A percentile compares a stretch with the other conserved stretches of the same genome.
Evolutionary conservation across 208 protist species (phyloP).

Genomic region (Wallacemonas sp.): DNA sequence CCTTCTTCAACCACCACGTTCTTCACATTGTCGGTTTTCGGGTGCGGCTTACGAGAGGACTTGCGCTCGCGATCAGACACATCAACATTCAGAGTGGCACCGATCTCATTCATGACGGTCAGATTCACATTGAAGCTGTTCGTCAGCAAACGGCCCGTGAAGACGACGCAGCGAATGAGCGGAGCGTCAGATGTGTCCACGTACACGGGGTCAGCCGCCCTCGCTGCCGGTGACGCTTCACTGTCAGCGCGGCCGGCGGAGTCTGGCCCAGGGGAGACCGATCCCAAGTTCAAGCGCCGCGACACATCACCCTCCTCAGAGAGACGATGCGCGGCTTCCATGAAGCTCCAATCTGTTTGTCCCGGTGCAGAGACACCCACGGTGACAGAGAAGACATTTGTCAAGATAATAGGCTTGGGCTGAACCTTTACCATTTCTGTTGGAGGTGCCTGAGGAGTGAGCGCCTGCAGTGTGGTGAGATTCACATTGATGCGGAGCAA

Average conservation of each 20-base stretch:
- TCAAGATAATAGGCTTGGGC: not conserved
- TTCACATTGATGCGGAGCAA: conserved; percentile 17
- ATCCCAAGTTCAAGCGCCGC: conserved; percentile 2
- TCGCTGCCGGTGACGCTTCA: not conserved
- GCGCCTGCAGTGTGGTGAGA: not conserved
- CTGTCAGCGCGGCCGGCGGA: not conserved
- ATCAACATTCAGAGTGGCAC: conserved; percentile 7
- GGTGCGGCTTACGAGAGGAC: too few relatives aligned
- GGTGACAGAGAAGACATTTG: not conserved
- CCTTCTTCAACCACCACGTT: conserved; percentile 6
- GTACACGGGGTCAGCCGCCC: not conserved
- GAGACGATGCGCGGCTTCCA: not conserved
- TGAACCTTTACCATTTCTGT: conserved; percentile 2
- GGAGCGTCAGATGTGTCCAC: conserved; percentile 4
- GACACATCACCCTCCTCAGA: not conserved
- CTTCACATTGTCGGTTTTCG: not conserved
- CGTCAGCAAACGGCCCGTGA: not conserved
- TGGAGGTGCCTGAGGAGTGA: not conserved
- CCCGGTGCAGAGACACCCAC: conserved; percentile 3
- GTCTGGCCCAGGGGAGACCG: not conserved
- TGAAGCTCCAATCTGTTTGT: conserved; percentile 11
- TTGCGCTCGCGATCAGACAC: not conserved
- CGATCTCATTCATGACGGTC: conserved; percentile 19
- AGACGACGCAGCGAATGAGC: not conserved
- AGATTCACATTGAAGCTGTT: conserved; percentile 11